Evolutionary conservation across 2,329 filamentous ascomycete genomes (phyloP).

Genomic region (Aaosphaeria pasadenensis): DNA sequence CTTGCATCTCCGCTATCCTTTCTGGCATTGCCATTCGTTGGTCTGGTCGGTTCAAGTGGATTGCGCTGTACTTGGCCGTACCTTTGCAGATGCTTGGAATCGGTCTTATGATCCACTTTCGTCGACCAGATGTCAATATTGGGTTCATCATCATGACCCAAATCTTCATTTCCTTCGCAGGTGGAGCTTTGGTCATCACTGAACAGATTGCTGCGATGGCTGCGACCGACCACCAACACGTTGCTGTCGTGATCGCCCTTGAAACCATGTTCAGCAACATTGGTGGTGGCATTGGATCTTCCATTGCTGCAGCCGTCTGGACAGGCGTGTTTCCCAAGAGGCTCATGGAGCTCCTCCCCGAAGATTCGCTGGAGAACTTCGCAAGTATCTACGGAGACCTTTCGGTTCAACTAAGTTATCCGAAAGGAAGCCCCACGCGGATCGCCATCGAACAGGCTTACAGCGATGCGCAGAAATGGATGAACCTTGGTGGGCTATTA

Average conservation of each 20-base stretch:
- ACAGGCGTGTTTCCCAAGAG: conserved; percentile 54
- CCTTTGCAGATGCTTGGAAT: conserved; percentile 25
- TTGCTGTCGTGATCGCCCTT: conserved; percentile 37
- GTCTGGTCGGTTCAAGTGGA: conserved; percentile 21
- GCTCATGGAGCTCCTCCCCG: conserved; percentile 45
- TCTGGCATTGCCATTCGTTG: conserved; percentile 1
- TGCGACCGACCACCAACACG: conserved; percentile 17
- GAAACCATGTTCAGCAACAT: conserved; percentile 58
- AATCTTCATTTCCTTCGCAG: conserved; percentile 27
- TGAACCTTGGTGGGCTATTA: conserved; percentile 21
- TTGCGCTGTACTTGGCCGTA: conserved; percentile 21
- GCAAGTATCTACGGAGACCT: conserved; percentile 49
- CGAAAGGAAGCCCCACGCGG: conserved; percentile 47
- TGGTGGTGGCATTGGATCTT: conserved; percentile 41
- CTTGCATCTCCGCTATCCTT: not conserved
- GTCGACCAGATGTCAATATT: conserved; percentile 21
- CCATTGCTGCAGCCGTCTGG: conserved; percentile 63
- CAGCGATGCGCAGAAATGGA: conserved; percentile 24
- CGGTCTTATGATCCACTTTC: conserved; percentile 32
- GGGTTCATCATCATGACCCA: conserved; percentile 36
- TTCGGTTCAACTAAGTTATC: conserved; percentile 52
- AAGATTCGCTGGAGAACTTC: conserved; percentile 33
- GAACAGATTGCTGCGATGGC: conserved; percentile 24
- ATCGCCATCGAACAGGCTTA: conserved; percentile 34
- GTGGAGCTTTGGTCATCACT: conserved; percentile 25